Evolutionary conservation across 2,329 filamentous ascomycete species (phyloP), one percentile per base, ranked within the genome.

Genomic region (Sporothrix globosa): DNA sequence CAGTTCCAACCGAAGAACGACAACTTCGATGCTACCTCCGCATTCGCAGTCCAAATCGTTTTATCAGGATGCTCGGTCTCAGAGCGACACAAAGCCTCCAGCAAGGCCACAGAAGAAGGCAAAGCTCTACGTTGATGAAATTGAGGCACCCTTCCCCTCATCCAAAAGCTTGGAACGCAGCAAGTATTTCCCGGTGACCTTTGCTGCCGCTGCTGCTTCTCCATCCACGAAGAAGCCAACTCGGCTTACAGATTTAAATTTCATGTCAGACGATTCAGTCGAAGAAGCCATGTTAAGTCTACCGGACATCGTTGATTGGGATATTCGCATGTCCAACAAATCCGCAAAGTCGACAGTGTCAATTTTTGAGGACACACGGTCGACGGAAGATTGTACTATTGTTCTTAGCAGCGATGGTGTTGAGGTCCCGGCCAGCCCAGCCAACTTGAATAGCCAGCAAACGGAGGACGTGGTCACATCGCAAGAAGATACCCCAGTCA

Each of bases 251-350:
- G 83, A 85, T 13, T 78, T 78, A 1, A 82, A 83, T 69, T 73
- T 87, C 21, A 80, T 86, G 75, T 88, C 86, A 0, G 86, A 88
- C 72, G 85, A 87, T 72, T 87, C 86, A 0, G 80, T 88, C 53
- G 85, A 88, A 39, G 86, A 87, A 70, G 85, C 82, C 0, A 78
- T 88, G 24, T 77, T 80, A 34, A 81, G 80, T 24, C 76, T 89
- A 13, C 85, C 86, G 0, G 86, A 88, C 60, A 77, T 84, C 52
- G 82, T 82, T n/a, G 81, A 79, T 13, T 87, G 85, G 85, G 78
- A 81, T 27, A 41, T 61, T 2, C 21, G 39, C 10, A 60, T 63
- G 58, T 76, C 79, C n/a, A 75, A 78, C 27, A 74, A 77, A 1
- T 73, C 77, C 0, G 77, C 75, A 56, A 81, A 79, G 71, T 75